These are phyloP conservation scores for Calocybe cyanea DNA, from an alignment of 768 basidiomycete species.

Conservation along the genomic window DNA sequence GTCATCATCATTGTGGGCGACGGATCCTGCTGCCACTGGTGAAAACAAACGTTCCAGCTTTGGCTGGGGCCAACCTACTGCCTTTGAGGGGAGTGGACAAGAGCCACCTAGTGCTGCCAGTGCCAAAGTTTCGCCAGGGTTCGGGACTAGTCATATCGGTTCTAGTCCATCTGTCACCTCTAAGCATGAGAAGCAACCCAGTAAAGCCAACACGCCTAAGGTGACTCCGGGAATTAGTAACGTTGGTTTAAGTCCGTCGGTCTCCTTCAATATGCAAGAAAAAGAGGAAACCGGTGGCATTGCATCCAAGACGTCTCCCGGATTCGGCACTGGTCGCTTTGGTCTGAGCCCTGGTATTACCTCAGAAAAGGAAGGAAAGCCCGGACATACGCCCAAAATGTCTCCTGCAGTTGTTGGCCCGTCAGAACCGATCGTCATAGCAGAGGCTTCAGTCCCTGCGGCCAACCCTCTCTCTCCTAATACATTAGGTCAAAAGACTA, in stretches of 20 bases:
- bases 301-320: conserved; percentile 21
- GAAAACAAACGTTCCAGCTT: conserved; percentile 7
- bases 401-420: conserved; percentile 3
- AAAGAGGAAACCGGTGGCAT: neutral
- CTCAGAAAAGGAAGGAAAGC: no score
- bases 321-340: conserved; percentile 13
- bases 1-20: conserved; percentile 45
- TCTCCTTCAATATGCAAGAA: no score
- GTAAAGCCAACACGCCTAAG: no score
- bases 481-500: conserved; percentile 4
- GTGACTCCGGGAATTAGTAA: no score
- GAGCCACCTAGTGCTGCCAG: neutral
- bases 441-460: conserved; percentile 6
- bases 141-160: no score
- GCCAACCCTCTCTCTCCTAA: conserved; percentile 5
- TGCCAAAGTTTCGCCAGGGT: no score
- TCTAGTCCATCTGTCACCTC: no score
- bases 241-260: no score
- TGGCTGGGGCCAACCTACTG: conserved; percentile 5
- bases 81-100: conserved; percentile 8
- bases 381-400: neutral
- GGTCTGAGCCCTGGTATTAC: no score
- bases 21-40: conserved; percentile 7
- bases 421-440: conserved; percentile 8
- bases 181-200: no score